phyloP scores from a whole-genome alignment of 441 rosid genomes.

The Jatropha multifida region DNA sequence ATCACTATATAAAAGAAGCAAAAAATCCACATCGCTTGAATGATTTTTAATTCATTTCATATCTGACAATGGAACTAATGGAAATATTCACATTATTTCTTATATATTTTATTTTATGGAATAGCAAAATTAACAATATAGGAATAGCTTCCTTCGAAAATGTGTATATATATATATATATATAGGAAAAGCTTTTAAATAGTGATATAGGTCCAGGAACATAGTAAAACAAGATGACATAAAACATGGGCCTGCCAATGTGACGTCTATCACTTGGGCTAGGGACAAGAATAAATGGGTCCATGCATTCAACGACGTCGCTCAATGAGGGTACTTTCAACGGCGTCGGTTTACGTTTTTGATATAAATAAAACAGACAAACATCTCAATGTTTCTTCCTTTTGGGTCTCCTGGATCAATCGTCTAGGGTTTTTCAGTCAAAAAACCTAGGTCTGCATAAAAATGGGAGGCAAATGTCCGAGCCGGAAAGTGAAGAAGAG shows the following conservation, averaged over 20 bases:
- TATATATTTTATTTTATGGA: no score
- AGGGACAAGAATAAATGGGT: neutral
- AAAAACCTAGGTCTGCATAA: neutral
- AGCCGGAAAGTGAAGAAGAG: slow-evolving; percentile 95
- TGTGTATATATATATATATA: no score
- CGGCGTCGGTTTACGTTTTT: slow-evolving; percentile 13
- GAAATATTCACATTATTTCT: no score
- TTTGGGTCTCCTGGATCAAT: neutral
- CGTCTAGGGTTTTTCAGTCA: slow-evolving; percentile 11
- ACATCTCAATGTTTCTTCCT: fast-evolving
- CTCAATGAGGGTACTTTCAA: neutral
- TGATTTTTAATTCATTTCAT: no score
- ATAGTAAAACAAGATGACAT: no score
- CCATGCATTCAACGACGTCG: neutral
- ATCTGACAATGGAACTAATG: no score
- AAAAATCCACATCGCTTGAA: no score
- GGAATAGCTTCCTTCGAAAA: no score
- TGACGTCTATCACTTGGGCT: neutral
- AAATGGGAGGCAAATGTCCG: slow-evolving; percentile 88
- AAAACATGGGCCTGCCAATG: neutral
- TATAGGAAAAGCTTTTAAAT: no score
- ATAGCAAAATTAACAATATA: no score
- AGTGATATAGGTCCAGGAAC: no score
- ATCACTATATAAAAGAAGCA: no score
- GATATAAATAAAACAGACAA: neutral